Base-by-base conservation (phyloP, 805 yeast species). In the Kodamaea leandrae region DNA sequence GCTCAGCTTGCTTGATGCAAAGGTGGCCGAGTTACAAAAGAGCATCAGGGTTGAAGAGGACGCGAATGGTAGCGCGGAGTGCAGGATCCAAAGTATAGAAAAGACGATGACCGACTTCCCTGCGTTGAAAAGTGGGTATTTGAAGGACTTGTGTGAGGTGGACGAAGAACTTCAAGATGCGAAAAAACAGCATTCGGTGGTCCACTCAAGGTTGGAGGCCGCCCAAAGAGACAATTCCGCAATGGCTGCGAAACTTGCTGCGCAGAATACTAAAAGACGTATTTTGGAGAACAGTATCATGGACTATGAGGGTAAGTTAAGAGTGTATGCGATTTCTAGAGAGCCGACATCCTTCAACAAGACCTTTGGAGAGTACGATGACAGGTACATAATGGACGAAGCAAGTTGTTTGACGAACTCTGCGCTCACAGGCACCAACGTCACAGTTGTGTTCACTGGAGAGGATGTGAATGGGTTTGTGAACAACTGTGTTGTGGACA, bases 231-330 rank as follows among this genome's bases (percentile, higher is more conserved):
- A 18, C 7, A 8, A 45, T 17, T 16, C 13, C 4, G 16, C 24
- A 12, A 35, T 30, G n/a, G 26, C n/a, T 13, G 16, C 19, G 13
- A 33, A 32, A 8, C 19, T 26, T 17, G 18, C 19, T 1, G 21
- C 14, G 16, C 43, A 39, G 8, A 34, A 39, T 13, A 3, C 12
- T 7, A 27, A 39, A 27, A 61, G 74, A 42, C 62, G 73, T 47
- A 60, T 65, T 7, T 53, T 78, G 28, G 80, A 78, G 52, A 75
- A 76, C 48, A 64, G 76, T 1, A 77, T 78, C 6, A 54, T 65
- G 63, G 55, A 59, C 18, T 54, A 57, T 37, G 56, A 61, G 37
- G 52, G 57, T 0, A 53, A 49, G 29, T 19, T 52, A 10, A 43
- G 71, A 32, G 60, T 61, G 2, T 63, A 58, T 39, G 48, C 55